Evolutionary conservation across 1,139 yeast species (phyloP).

Genomic region (Wickerhamomyces sp.): DNA sequence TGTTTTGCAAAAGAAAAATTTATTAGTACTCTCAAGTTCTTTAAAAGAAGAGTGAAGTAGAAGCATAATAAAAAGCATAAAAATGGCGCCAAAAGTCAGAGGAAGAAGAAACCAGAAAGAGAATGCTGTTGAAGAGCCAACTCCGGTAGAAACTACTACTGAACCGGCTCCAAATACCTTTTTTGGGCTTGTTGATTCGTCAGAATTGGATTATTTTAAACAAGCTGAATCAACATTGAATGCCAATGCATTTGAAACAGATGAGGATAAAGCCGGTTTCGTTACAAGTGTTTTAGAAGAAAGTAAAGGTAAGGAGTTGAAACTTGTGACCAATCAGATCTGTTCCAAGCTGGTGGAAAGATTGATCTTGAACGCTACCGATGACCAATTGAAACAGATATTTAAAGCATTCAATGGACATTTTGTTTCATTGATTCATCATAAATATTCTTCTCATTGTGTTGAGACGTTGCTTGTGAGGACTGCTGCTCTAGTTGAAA

Average conservation of each 20-base stretch:
- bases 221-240: constrained; percentile 87
- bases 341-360: constrained; percentile 92
- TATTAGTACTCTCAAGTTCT: background rate
- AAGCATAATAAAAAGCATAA: background rate
- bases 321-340: constrained; percentile 88
- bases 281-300: constrained; percentile 79
- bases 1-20: background rate
- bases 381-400: constrained; percentile 58
- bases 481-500: constrained; percentile 72
- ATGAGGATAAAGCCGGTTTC: constrained; percentile 72
- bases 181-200: constrained; percentile 80
- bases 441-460: constrained; percentile 92
- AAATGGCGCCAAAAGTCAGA: constrained; percentile 43
- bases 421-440: constrained; percentile 72
- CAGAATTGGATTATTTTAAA: constrained; percentile 85
- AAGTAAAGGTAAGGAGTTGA: constrained; percentile 83
- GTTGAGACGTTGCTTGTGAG: constrained; percentile 80
- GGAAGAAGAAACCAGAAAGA: constrained; percentile 63
- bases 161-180: constrained; percentile 43
- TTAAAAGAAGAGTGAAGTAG: background rate
- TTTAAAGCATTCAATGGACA: constrained; percentile 68
- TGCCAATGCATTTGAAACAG: constrained; percentile 69
- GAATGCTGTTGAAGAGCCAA: constrained; percentile 16
- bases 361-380: constrained; percentile 62
- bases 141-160: constrained; percentile 3